Evolutionary conservation across 2,329 filamentous ascomycete genomes (phyloP).

Genomic region (Fusarium hostae): DNA sequence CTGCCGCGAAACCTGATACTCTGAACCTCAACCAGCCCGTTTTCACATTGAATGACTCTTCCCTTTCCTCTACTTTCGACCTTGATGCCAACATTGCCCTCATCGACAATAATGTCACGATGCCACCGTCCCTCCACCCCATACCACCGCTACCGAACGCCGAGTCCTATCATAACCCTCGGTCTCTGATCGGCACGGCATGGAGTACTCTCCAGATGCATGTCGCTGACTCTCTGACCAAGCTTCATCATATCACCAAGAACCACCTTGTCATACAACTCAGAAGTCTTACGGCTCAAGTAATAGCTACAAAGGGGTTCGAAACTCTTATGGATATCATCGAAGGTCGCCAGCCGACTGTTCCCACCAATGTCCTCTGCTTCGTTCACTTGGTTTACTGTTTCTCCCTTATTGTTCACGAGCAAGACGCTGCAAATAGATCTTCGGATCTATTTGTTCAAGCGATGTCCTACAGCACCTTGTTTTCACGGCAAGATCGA

Average conservation of each 20-base stretch:
- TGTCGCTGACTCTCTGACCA: constrained; percentile 56
- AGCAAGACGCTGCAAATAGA: constrained; percentile 51
- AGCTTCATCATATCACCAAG: constrained; percentile 52
- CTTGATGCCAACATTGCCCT: constrained; percentile 53
- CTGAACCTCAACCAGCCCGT: constrained; percentile 50
- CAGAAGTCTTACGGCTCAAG: constrained; percentile 51
- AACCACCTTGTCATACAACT: constrained; percentile 58
- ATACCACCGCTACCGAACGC: constrained; percentile 34
- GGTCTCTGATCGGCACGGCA: constrained; percentile 54
- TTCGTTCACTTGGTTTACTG: constrained; percentile 64
- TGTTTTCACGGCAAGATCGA: constrained; percentile 52
- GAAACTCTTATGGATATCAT: constrained; percentile 54
- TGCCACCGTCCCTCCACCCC: constrained; percentile 20
- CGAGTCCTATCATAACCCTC: constrained; percentile 44
- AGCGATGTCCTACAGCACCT: constrained; percentile 56
- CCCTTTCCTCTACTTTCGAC: constrained; percentile 49
- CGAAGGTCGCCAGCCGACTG: constrained; percentile 50
- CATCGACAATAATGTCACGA: constrained; percentile 45
- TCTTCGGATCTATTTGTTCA: constrained; percentile 59
- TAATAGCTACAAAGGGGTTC: constrained; percentile 57
- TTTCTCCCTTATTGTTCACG: constrained; percentile 59
- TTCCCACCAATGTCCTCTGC: constrained; percentile 59
- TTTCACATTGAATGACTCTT: constrained; percentile 51
- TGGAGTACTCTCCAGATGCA: constrained; percentile 61
- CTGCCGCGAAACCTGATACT: constrained; percentile 44